phyloP scores from a whole-genome alignment of 257 asterid genomes.

The Gardenia jasminoides region DNA sequence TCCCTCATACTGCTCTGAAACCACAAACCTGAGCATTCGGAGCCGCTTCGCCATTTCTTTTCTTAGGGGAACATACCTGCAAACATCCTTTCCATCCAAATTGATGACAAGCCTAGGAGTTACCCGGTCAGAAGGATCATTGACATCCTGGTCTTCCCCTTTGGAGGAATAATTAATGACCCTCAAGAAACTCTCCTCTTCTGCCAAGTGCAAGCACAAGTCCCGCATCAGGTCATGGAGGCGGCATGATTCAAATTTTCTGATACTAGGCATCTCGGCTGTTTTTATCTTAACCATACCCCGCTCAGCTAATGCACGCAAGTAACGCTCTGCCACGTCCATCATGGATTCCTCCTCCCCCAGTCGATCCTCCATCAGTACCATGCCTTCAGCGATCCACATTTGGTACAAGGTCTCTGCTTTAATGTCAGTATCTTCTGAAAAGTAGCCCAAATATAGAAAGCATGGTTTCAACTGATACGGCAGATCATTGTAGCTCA shows the following conservation, averaged over 20 bases:
- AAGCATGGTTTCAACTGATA: conserved; percentile 20
- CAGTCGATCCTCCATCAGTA: not conserved
- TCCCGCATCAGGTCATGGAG: conserved; percentile 2
- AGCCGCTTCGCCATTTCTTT: too few species aligned
- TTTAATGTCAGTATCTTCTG: conserved; percentile 3
- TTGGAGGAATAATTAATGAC: not conserved
- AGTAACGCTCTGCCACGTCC: conserved; percentile 9
- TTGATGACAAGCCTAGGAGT: too few species aligned
- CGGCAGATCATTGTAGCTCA: conserved; percentile 19
- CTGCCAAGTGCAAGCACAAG: not conserved
- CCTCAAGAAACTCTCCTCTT: not conserved
- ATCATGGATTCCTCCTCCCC: conserved; percentile 1
- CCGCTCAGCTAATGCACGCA: conserved; percentile 2
- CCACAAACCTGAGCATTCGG: too few species aligned
- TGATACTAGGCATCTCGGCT: not conserved
- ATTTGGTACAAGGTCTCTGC: not conserved
- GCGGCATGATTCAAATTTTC: not conserved
- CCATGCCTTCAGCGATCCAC: conserved; percentile 12
- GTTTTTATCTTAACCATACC: not conserved
- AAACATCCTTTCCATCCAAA: too few species aligned
- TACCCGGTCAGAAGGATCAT: too few species aligned
- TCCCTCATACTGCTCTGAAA: too few species aligned
- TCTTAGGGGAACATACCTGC: too few species aligned
- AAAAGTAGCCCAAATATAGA: conserved; percentile 7
- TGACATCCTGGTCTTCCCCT: too few species aligned